Evolutionary conservation across 768 basidiomycete species (phyloP).

Genomic region (Tulasnella calospora): DNA sequence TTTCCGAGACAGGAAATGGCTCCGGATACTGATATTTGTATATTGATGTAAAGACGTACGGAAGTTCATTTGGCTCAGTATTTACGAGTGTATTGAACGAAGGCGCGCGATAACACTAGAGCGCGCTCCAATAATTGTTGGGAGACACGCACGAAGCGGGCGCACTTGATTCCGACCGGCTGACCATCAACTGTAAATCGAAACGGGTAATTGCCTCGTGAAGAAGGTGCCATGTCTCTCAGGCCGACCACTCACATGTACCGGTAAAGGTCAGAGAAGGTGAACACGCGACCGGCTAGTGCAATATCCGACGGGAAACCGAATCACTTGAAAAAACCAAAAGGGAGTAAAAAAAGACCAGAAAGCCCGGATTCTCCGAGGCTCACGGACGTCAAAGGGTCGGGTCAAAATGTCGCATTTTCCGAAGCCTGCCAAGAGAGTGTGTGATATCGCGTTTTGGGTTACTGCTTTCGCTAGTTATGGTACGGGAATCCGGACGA

Average conservation of each 20-base stretch:
- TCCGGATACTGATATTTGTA: background rate
- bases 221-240: background rate
- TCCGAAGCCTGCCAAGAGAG: background rate
- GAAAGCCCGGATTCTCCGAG: background rate
- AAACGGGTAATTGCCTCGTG: background rate
- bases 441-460: background rate
- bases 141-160: background rate
- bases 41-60: background rate
- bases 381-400: background rate
- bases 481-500: background rate
- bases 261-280: background rate
- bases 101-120: background rate
- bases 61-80: background rate
- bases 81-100: background rate
- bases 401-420: background rate
- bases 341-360: background rate
- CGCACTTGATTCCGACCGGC: slow-evolving; percentile 3
- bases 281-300: slow-evolving; percentile 1
- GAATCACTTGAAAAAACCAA: background rate
- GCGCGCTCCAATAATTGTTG: background rate
- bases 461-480: background rate
- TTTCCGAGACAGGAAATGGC: background rate
- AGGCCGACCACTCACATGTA: background rate
- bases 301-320: slow-evolving; percentile 6
- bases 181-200: background rate